Evolutionary conservation across 106 monocot genomes (phyloP), one percentile per base, ranked within the genome.

Genomic region (Dioscorea dumetorum): DNA sequence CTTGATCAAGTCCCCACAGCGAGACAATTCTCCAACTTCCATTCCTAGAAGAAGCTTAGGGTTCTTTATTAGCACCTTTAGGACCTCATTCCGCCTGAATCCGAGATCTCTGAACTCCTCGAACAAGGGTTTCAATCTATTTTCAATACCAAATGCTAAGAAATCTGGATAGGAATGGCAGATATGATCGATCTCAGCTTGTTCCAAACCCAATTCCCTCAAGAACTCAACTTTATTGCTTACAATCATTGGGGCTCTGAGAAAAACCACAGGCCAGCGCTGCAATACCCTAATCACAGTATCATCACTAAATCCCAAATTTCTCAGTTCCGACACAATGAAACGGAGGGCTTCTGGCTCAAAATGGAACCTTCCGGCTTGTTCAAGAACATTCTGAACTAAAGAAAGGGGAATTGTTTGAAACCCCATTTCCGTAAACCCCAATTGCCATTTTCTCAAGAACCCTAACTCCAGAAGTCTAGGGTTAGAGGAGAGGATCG

Each of bases 21-120:
- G 58, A 15, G 87, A 75, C 20, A 87, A 73, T 60, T 99, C 99
- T 12, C 99, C 93, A 0, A 59, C 69, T 69, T 83, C 87, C 87
- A 93, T 66, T 49, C 65, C 22, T 0, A 99, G 73, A 60, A 97
- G 52, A 33, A 78, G 58, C 24, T 57, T 69, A 2, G 90, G 85
- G 20, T 77, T 64, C 17, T 73, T 66, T 12, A 80, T 49, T 12
- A 90, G 14, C 5, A 32, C 59, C n/a, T 68, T 72, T 57, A 63
- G 80, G 31, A 92, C 60, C 20, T 84, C 90, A 15, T 72, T 54
- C 18, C 9, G 54, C 5, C 50, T 16, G 17, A 87, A 75, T 34
- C 72, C 64, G 50, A 99, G 58, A 20, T 73, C 80, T 11, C 16
- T 41, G 16, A 93, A 70, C 64, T 99, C 93, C 19, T 72, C 48